These are phyloP conservation scores for Puccinia triticina DNA, from an alignment of 1,284 basidiomycete genomes.

Conservation along the genomic window DNA sequence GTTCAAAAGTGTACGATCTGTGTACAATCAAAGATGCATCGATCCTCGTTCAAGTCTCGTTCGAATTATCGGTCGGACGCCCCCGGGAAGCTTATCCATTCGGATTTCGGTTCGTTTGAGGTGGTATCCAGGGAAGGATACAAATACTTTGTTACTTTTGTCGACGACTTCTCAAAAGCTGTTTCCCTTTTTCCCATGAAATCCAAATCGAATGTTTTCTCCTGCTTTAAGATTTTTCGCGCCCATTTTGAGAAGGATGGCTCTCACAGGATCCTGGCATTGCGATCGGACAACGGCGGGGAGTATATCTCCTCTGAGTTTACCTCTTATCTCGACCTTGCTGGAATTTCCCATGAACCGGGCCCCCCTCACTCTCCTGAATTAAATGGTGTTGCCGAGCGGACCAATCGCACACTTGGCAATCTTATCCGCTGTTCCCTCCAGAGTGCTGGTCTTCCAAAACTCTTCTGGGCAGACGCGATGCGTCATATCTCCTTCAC, in stretches of 20 bases:
- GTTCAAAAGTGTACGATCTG: too few species aligned
- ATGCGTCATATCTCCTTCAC: background rate
- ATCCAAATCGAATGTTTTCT: background rate
- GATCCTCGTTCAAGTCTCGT: background rate
- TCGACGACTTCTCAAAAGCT: background rate
- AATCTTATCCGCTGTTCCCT: background rate
- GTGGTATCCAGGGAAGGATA: background rate
- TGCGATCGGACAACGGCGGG: background rate
- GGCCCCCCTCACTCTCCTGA: conserved; percentile 25
- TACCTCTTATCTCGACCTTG: background rate
- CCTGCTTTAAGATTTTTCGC: conserved; percentile 59
- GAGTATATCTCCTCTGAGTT: background rate
- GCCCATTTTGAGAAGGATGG: conserved; percentile 55
- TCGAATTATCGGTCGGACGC: background rate
- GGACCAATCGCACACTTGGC: background rate
- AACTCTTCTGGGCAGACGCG: conserved; percentile 1
- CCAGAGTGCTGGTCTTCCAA: background rate
- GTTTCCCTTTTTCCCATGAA: background rate
- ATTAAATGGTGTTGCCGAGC: conserved; percentile 4
- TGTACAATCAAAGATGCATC: background rate
- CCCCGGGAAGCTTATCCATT: background rate
- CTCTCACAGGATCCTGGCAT: conserved; percentile 31
- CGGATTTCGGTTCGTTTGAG: background rate
- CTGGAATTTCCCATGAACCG: background rate
- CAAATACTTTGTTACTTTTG: background rate